These are phyloP conservation scores for Saccharum spontaneum DNA, from an alignment of 176 grass and related monocot species.

Conservation along the genomic window DNA sequence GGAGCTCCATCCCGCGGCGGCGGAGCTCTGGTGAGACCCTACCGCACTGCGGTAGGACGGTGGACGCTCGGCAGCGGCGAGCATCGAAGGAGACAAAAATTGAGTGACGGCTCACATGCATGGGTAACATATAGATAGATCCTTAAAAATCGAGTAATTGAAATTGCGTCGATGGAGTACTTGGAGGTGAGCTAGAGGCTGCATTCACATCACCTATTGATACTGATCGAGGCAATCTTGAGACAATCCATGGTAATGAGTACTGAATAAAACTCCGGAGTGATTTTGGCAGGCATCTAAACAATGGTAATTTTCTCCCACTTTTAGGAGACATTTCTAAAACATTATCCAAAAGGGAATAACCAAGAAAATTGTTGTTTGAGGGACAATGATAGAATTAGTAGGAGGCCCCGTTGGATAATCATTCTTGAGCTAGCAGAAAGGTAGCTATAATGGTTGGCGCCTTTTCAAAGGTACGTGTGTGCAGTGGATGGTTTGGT, in stretches of 20 bases:
- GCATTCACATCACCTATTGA: not conserved
- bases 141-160: not conserved
- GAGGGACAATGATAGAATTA: not conserved
- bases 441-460: constrained; percentile 38
- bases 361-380: not conserved
- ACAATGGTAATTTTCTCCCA: no score
- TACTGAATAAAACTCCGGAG: not conserved
- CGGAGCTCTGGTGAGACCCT: no score
- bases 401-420: not conserved
- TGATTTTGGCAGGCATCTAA: no score
- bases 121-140: no score
- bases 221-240: not conserved
- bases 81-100: no score
- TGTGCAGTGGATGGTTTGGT: constrained; percentile 34
- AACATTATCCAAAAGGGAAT: not conserved
- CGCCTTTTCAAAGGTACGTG: constrained; percentile 24
- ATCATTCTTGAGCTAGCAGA: constrained; percentile 25
- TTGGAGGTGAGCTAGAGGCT: not conserved
- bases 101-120: no score
- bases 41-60: no score
- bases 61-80: no score
- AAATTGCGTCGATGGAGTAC: not conserved
- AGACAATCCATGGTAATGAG: not conserved
- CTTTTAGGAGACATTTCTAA: not conserved
- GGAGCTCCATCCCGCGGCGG: no score